A percentile compares a stretch with the other conserved stretches of the same genome.
phyloP scores from a whole-genome alignment of 257 asterid genomes.

The Verbena officinalis region DNA sequence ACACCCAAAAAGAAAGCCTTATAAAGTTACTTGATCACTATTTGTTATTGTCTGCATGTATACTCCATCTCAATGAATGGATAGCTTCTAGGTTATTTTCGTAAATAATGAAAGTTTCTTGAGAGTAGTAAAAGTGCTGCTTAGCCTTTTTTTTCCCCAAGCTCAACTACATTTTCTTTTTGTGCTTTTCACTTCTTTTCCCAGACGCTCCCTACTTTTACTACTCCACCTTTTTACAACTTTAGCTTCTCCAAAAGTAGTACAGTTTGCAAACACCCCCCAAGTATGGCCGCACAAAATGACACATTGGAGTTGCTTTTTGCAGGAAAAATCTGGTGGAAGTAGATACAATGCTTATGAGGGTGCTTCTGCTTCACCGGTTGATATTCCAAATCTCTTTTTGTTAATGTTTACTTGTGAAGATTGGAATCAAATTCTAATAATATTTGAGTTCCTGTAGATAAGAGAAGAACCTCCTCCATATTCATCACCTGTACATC shows the following conservation, averaged over 20 bases:
- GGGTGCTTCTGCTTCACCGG: slow-evolving; percentile 74
- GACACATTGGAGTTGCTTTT: slow-evolving; percentile 37
- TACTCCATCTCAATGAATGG: background rate
- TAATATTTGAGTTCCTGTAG: slow-evolving; percentile 51
- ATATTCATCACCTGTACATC: slow-evolving; percentile 84
- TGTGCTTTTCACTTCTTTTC: too few relatives aligned
- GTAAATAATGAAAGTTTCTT: too few relatives aligned
- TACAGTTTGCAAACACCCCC: too few relatives aligned
- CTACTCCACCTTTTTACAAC: too few relatives aligned
- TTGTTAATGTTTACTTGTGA: slow-evolving; percentile 16
- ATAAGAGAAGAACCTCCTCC: slow-evolving; percentile 99
- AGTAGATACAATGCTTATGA: slow-evolving; percentile 64
- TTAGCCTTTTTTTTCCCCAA: too few relatives aligned
- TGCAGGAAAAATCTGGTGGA: slow-evolving; percentile 80
- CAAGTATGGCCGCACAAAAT: slow-evolving; percentile 16
- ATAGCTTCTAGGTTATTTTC: too few relatives aligned
- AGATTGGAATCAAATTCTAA: slow-evolving; percentile 27
- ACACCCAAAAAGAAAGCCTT: background rate
- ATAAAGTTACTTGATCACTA: background rate
- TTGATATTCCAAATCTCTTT: slow-evolving; percentile 39
- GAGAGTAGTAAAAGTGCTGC: too few relatives aligned
- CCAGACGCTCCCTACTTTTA: too few relatives aligned
- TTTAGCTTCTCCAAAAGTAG: too few relatives aligned
- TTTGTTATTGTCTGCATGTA: background rate
- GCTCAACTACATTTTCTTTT: too few relatives aligned